Base-by-base conservation (phyloP, 2,329 filamentous ascomycete species). In the Epichloe coenophiala region DNA sequence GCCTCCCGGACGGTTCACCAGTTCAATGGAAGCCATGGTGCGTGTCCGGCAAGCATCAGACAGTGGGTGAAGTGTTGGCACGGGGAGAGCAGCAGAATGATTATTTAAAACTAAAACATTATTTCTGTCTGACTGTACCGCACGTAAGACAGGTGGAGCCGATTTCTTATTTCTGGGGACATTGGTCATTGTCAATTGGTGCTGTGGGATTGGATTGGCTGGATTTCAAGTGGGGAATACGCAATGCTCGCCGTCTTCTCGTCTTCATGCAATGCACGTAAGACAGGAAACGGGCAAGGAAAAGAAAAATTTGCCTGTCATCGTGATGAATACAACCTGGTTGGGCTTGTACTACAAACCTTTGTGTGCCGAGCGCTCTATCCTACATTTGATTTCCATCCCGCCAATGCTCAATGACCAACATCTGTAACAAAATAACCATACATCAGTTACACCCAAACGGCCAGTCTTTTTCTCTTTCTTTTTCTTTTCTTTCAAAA, bases 21-120 rank as follows among this genome's bases (percentile, higher is more conserved):
- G 65, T 62, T 73, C 67, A 65, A 76, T 73, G 66, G 73, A 65
- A 63, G 72, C 71, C 73, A 76, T 77, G 50, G 48, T 66, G 55
- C 51, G 51, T 50, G 37, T n/a, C 36, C 39, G 45, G 38, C 45
- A 37, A 37, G 2, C 31, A 46, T 36, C 33, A 37, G n/a, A 15
- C 4, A n/a, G 8, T 2, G 9, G 8, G 19, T 17, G 17, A 7
- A n/a, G 19, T 17, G 17, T 17, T n/a, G 17, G 38, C 13, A 39
- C 15, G 38, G n/a, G 17, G 38, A n/a, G n/a, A 49, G 47, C 17
- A 31, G 15, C 36, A 7, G 15, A 17, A 31, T 15, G 2, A 37
- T 15, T 37, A 11, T 15, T 37, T 37, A 21, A 21, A 21, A 12
- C 13, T 37, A 21, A 21, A 21, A 12, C 13, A 12, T 37, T 37